Conservation (phyloP, 345 rosid genomes). For the Tarenaya hassleriana region DNA sequence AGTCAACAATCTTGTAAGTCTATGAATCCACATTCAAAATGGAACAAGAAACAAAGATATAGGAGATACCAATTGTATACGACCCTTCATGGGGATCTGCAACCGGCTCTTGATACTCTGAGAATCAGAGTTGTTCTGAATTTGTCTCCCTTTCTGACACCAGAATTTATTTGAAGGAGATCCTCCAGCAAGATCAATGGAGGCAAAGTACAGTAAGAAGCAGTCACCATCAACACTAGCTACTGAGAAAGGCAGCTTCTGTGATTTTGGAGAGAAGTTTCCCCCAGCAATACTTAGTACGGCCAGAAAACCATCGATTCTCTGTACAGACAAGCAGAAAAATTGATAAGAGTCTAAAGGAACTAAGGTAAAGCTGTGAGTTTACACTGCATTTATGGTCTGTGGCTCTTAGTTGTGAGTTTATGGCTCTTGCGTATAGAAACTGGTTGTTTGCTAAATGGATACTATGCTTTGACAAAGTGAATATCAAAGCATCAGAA, state of each 20-base stretch:
- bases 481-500: conserved; percentile 14
- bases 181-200: conserved; percentile 69
- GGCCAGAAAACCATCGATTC: conserved; percentile 89
- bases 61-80: conserved; percentile 69
- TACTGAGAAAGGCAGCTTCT: conserved; percentile 90
- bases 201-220: conserved; percentile 66
- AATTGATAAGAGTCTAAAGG: conserved; percentile 14
- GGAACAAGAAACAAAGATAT: conserved; percentile 14
- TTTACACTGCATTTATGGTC: background rate
- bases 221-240: conserved; percentile 86
- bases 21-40: background rate
- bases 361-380: background rate
- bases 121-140: conserved; percentile 44
- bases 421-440: background rate
- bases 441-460: background rate
- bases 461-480: no score
- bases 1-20: no score
- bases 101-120: conserved; percentile 60
- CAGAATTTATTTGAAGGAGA: conserved; percentile 44
- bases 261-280: conserved; percentile 73
- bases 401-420: background rate
- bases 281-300: conserved; percentile 91
- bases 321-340: conserved; percentile 34
- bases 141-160: conserved; percentile 48
- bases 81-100: conserved; percentile 88